phyloP scores from a whole-genome alignment of 352 stramenopile species.

The Peronospora farinosa region DNA sequence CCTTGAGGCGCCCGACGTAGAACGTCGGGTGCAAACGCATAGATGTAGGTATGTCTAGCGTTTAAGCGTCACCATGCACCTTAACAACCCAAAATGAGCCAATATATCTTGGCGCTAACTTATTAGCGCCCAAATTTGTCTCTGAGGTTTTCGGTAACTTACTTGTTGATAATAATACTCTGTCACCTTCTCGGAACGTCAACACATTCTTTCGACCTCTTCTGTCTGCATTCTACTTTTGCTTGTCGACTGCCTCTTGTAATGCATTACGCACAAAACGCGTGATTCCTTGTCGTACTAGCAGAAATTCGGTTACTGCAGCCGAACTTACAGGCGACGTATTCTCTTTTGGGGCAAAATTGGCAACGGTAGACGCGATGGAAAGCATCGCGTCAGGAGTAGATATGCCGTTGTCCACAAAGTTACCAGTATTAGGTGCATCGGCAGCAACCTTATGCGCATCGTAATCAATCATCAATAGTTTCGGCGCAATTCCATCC shows the following conservation, averaged over 20 bases:
- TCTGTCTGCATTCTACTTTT: neutral
- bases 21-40: conserved; percentile 24
- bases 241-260: neutral
- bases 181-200: neutral
- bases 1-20: conserved; percentile 26
- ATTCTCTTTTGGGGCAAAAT: too few species aligned
- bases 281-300: conserved; percentile 1
- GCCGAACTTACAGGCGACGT: too few species aligned
- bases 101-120: conserved; percentile 1
- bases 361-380: too few species aligned
- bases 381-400: too few species aligned
- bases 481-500: too few species aligned
- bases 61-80: neutral
- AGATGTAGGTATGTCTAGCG: neutral
- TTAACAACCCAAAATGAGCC: neutral
- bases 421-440: too few species aligned
- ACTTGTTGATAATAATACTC: neutral
- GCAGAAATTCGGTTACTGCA: neutral
- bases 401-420: too few species aligned
- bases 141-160: neutral
- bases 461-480: too few species aligned
- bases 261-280: conserved; percentile 1
- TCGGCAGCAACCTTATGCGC: too few species aligned
- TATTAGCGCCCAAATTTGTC: neutral
- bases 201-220: neutral